A percentile compares a stretch with the other conserved stretches of the same genome.
These are phyloP conservation scores for Stagonosporopsis rhizophila DNA, from an alignment of 2,329 filamentous ascomycete species.

Conservation along the genomic window DNA sequence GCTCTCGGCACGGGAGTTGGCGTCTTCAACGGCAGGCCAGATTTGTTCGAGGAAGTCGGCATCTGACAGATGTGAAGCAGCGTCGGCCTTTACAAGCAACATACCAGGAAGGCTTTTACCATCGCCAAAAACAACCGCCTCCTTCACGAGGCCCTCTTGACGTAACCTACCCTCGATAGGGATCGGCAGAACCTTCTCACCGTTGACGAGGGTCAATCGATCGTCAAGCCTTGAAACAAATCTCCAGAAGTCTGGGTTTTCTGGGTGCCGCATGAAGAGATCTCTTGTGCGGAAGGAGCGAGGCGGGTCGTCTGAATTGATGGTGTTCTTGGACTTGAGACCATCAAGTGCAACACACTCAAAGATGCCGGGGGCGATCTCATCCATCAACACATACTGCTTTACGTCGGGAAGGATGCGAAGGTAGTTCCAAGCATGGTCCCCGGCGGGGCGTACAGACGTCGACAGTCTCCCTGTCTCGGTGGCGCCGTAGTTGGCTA, in stretches of 20 bases:
- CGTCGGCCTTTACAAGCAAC: conserved; percentile 60
- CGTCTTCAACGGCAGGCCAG: conserved; percentile 59
- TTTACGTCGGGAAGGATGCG: conserved; percentile 51
- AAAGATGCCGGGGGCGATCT: conserved; percentile 48
- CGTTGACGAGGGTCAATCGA: conserved; percentile 57
- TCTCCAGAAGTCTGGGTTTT: conserved; percentile 55
- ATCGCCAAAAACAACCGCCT: conserved; percentile 65
- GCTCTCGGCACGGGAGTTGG: conserved; percentile 58
- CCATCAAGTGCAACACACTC: conserved; percentile 51
- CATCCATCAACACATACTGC: conserved; percentile 53
- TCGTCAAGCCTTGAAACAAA: conserved; percentile 58
- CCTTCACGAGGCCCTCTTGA: conserved; percentile 60
- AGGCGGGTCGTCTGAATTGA: conserved; percentile 55
- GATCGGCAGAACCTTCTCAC: conserved; percentile 59
- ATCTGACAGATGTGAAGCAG: conserved; percentile 51
- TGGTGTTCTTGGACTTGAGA: conserved; percentile 47
- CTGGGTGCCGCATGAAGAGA: conserved; percentile 56
- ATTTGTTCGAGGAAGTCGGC: conserved; percentile 58
- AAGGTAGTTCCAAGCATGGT: conserved; percentile 69
- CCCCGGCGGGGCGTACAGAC: conserved; percentile 60
- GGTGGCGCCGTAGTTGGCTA: conserved; percentile 66
- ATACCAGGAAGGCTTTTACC: conserved; percentile 61
- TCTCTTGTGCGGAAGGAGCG: conserved; percentile 59
- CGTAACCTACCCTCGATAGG: conserved; percentile 62
- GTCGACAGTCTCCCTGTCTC: conserved; percentile 70